A percentile compares a stretch with the other conserved stretches of the same genome.
These are phyloP conservation scores for Penicillium sp. DNA, from an alignment of 2,329 filamentous ascomycete genomes.

Conservation along the genomic window DNA sequence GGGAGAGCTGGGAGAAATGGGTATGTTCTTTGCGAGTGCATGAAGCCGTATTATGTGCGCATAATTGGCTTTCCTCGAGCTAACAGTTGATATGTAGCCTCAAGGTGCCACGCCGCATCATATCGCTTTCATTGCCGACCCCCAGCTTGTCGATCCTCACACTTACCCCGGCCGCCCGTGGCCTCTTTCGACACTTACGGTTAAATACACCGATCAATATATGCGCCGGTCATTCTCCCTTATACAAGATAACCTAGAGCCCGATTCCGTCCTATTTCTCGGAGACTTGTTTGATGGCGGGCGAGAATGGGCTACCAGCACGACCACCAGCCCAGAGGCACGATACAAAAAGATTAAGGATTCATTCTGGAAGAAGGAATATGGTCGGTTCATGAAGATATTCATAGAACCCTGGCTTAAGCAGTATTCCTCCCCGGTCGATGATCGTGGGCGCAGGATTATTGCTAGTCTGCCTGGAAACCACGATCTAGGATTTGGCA, in stretches of 20 bases:
- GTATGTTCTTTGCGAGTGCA: conserved; percentile 57
- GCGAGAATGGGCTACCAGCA: conserved; percentile 84
- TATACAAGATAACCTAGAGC: conserved; percentile 76
- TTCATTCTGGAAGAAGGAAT: conserved; percentile 85
- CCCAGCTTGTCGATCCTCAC: conserved; percentile 90
- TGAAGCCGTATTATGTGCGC: neutral
- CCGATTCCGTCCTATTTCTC: conserved; percentile 87
- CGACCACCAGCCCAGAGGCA: conserved; percentile 65
- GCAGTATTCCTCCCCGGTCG: conserved; percentile 61
- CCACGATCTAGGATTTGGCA: conserved; percentile 91
- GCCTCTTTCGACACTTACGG: conserved; percentile 70
- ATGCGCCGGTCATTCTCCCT: conserved; percentile 80
- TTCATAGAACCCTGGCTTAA: conserved; percentile 75
- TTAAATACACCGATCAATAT: conserved; percentile 86
- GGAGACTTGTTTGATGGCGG: conserved; percentile 96
- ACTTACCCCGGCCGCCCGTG: conserved; percentile 87
- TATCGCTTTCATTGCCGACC: conserved; percentile 84
- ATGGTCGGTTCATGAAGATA: conserved; percentile 81
- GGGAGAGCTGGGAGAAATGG: conserved; percentile 93
- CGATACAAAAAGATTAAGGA: conserved; percentile 80
- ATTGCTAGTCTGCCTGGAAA: conserved; percentile 90
- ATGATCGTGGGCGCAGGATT: conserved; percentile 74
- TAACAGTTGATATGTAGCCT: conserved; percentile 62
- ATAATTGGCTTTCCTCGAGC: conserved; percentile 4
- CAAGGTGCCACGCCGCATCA: conserved; percentile 79